Conservation (phyloP, 768 basidiomycete genomes). For the Phaffia australis region DNA sequence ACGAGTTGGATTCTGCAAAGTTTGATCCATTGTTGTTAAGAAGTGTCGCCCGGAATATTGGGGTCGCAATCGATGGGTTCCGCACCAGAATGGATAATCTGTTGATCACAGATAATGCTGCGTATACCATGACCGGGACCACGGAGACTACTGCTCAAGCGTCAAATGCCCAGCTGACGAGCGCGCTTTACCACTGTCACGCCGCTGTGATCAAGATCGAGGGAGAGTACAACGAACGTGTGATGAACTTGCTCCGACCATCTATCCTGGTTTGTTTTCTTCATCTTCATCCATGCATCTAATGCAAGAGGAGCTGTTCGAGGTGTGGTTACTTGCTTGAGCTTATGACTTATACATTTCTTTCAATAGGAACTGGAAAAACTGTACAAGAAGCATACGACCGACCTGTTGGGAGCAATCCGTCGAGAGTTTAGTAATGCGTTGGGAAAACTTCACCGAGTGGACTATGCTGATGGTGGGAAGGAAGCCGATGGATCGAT, state of each 20-base stretch:
- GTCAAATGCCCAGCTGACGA: slow-evolving; percentile 65
- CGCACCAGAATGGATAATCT: slow-evolving; percentile 54
- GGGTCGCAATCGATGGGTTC: slow-evolving; percentile 58
- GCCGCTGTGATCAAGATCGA: slow-evolving; percentile 53
- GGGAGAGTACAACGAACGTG: slow-evolving; percentile 55
- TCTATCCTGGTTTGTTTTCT: slow-evolving; percentile 48
- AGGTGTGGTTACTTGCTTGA: background rate
- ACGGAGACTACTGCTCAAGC: slow-evolving; percentile 66
- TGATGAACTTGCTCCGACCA: slow-evolving; percentile 49
- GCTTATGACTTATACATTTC: slow-evolving; percentile 46
- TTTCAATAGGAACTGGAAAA: slow-evolving; percentile 39
- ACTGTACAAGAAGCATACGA: slow-evolving; percentile 33
- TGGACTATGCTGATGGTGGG: slow-evolving; percentile 54
- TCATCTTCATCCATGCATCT: background rate
- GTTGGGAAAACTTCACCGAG: slow-evolving; percentile 69
- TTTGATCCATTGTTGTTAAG: slow-evolving; percentile 83
- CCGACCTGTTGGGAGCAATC: slow-evolving; percentile 42
- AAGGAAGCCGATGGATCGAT: slow-evolving; percentile 26
- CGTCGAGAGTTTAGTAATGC: slow-evolving; percentile 70
- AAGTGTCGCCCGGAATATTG: slow-evolving; percentile 64
- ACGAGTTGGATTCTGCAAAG: slow-evolving; percentile 83
- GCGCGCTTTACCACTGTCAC: slow-evolving; percentile 69
- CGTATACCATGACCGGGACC: slow-evolving; percentile 63
- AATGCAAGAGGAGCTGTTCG: background rate
- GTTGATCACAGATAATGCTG: slow-evolving; percentile 63